A percentile compares a stretch with the other conserved stretches of the same genome.
Evolutionary conservation across 2,329 filamentous ascomycete species (phyloP).

Genomic region (Pseudogymnoascus pannorum): DNA sequence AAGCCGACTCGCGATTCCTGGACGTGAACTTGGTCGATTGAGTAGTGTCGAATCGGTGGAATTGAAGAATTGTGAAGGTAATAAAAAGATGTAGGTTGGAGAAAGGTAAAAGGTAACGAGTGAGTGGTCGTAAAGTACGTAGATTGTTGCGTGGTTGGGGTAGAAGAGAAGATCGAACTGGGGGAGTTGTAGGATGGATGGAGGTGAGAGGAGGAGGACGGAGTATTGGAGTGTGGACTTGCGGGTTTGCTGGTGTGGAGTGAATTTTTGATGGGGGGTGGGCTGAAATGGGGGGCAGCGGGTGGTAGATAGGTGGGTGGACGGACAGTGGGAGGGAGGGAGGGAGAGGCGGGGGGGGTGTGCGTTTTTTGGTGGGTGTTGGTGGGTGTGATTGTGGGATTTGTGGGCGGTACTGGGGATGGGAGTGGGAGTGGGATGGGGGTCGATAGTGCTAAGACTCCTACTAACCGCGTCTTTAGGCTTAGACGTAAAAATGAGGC

Average conservation of each 20-base stretch:
- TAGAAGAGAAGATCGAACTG: neutral
- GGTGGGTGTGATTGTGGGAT: neutral
- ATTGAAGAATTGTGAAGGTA: neutral
- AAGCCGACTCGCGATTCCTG: neutral
- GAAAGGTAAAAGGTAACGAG: neutral
- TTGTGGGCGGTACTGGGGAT: neutral
- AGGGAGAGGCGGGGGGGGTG: neutral
- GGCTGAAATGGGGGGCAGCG: neutral
- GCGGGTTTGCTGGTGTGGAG: neutral
- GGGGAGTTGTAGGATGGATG: neutral
- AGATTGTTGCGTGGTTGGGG: neutral
- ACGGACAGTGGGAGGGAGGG: neutral
- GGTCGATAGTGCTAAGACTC: neutral
- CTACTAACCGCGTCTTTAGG: neutral
- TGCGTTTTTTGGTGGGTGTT: neutral
- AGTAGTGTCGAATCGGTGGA: neutral
- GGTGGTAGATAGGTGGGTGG: neutral
- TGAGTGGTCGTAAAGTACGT: neutral
- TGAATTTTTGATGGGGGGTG: neutral
- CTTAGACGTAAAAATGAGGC: neutral
- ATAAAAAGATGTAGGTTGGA: neutral
- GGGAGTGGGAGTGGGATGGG: neutral
- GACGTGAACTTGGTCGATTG: neutral
- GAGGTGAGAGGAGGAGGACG: neutral
- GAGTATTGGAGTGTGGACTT: neutral